Evolutionary conservation across 177 flowering plant genomes (phyloP), one percentile per base, ranked within the genome.

Genomic region (Vitis hybrid): DNA sequence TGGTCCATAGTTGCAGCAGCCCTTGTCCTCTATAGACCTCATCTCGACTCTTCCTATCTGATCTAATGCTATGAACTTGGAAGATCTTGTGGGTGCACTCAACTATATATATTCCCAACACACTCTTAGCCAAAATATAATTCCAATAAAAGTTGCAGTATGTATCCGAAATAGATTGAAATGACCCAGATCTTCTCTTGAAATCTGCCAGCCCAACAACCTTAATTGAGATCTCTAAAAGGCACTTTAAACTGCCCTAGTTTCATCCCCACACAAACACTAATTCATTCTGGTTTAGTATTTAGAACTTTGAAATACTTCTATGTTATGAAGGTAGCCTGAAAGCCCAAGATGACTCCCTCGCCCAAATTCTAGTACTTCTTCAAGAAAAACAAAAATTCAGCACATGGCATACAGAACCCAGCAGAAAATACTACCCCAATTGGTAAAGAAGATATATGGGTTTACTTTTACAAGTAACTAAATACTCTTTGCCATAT

Each of bases 21-120:
- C 81, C 75, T 91, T 89, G 57, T 86, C 92, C 73, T 91, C 94
- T 6, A 79, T 65, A 68, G 91, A 81, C 76, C 86, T 91, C 95
- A 90, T 90, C 60, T 56, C 70, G 64, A 21, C 55, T 65, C 62
- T 27, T 58, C 40, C 54, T 27, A 5, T 24, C 50, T 35, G 64
- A 62, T 6, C 51, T 40, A 40, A 40, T 40, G 46, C 46, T 40
- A 12, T 15, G 18, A 12, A 15, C 2, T 11, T n/a, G 3, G 21
- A 54, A 12, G n/a, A 52, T 65, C 21, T 16, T 9, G 49, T 65
- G 48, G 19, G 18, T 52, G 40, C 9, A 3, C 35, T 27, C 46
- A 40, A 40, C 46, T 40, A 40, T 40, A 4, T 40, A 40, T 40
- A 4, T 40, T 40, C 46, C 46, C 46, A 40, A 40, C 46, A 40